Percentiles rank a stretch among this genome's conserved stretches.
These are phyloP conservation scores for Remersonia thermophila DNA, from an alignment of 2,329 filamentous ascomycete genomes.

Conservation along the genomic window DNA sequence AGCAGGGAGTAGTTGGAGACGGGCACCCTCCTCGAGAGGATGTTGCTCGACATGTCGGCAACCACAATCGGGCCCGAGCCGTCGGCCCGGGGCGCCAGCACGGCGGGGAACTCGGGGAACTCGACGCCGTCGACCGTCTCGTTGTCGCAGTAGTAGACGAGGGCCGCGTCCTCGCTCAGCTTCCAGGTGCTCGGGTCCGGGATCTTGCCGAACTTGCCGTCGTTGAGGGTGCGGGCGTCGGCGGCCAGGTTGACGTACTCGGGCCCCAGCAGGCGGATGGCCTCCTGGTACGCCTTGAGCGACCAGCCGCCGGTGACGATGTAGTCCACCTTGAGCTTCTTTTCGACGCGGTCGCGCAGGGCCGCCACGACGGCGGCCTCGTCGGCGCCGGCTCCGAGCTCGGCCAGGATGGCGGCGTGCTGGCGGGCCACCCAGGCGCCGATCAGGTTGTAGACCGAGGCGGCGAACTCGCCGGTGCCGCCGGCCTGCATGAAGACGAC, in stretches of 20 bases:
- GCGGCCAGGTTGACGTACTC: constrained; percentile 70
- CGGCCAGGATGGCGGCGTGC: constrained; percentile 44
- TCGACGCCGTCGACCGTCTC: constrained; percentile 93
- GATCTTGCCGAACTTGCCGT: constrained; percentile 78
- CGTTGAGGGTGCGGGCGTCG: constrained; percentile 53
- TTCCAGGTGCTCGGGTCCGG: constrained; percentile 67
- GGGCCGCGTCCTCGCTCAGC: constrained; percentile 53
- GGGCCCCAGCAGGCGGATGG: constrained; percentile 60
- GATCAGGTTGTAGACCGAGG: constrained; percentile 73
- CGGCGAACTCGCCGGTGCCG: constrained; percentile 75
- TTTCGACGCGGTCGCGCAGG: constrained; percentile 50
- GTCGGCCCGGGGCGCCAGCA: constrained; percentile 43
- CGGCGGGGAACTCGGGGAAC: constrained; percentile 61
- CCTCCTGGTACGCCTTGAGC: constrained; percentile 78
- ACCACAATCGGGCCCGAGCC: constrained; percentile 65
- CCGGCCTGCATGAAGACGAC: constrained; percentile 81
- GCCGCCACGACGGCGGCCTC: constrained; percentile 45
- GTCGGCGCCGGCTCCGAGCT: constrained; percentile 34
- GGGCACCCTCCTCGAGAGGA: constrained; percentile 68
- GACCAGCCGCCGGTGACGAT: constrained; percentile 86
- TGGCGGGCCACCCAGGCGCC: constrained; percentile 67
- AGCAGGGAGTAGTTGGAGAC: constrained; percentile 70
- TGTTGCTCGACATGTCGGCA: constrained; percentile 90
- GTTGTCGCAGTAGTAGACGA: constrained; percentile 88
- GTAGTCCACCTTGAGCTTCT: constrained; percentile 74